Evolutionary conservation across 2,329 filamentous ascomycete genomes (phyloP), one percentile per base, ranked within the genome.

Genomic region (Escovopsis weberi): DNA sequence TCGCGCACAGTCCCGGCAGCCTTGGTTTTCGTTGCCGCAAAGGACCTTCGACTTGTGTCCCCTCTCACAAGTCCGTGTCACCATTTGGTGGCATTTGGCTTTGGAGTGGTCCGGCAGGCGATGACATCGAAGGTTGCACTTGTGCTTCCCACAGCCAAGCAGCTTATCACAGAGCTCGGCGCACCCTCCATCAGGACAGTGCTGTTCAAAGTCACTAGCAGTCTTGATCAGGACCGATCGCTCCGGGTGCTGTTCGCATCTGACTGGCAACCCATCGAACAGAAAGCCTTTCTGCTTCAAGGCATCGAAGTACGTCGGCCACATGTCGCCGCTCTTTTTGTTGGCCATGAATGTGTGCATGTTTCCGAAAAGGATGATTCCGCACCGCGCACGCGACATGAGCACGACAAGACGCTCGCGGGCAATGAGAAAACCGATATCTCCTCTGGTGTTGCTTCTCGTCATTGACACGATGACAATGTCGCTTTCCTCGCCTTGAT

Each of bases 401-500:
- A 87, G 58, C 0, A 87, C 82, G 15, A 85, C 85, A 0, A 86
- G 55, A 1, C 83, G 67, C 49, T 87, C 73, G 0, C 74, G 74
- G 0, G 78, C 66, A 0, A 63, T 54, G 66, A 87, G 76, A 54
- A 87, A 87, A 0, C 83, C 82, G 28, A 86, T 82, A 1, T 85
- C 76, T 0, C 74, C 70, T 0, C 53, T 52, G 0, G 51, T 44
- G 47, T 87, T 87, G 54, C 80, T 82, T 4, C 83, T 64, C 0
- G 80, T 84, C 10, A 87, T 56, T 0, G 78, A 81, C 0, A 65
- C 73, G 7, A 88, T 70, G 0, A 86, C 77, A 12, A 88, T 80
- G 1, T 86, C 75, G 33, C 74, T 78, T 48, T 88, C 82, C 52
- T 87, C 82, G 1, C 83, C 82, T 55, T 87, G 83, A 44, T 82